phyloP scores from a whole-genome alignment of 768 basidiomycete genomes.

The Trametes elegans region DNA sequence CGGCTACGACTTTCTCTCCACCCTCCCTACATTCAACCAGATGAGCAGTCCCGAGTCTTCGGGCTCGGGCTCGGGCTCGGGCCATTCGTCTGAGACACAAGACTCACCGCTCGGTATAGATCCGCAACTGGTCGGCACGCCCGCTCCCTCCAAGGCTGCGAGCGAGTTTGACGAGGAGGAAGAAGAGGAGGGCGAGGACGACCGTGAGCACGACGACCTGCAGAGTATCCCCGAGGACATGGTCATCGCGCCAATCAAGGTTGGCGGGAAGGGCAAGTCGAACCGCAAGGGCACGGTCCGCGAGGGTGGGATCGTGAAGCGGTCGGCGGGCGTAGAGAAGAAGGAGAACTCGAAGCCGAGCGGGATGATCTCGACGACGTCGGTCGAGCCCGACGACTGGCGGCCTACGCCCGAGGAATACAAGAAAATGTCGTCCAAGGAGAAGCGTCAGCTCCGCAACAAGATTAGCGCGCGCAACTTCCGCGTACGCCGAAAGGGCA shows the following conservation, averaged over 20 bases:
- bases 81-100: slow-evolving; percentile 14
- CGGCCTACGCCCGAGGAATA: slow-evolving; percentile 90
- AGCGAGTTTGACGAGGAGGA: slow-evolving; percentile 44
- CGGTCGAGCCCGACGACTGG: slow-evolving; percentile 68
- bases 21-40: slow-evolving; percentile 22
- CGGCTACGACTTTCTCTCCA: slow-evolving; percentile 42
- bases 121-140: slow-evolving; percentile 73
- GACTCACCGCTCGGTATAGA: slow-evolving; percentile 52
- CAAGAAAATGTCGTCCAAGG: slow-evolving; percentile 91
- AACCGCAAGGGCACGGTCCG: slow-evolving; percentile 60
- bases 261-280: slow-evolving; percentile 41
- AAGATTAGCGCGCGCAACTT: slow-evolving; percentile 97
- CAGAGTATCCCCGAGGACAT: slow-evolving; percentile 33
- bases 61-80: slow-evolving; percentile 21
- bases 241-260: slow-evolving; percentile 53
- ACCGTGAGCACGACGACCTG: slow-evolving; percentile 33
- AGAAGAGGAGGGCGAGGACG: slow-evolving; percentile 30
- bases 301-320: slow-evolving; percentile 73
- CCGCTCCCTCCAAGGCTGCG: slow-evolving; percentile 43
- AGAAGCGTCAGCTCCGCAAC: slow-evolving; percentile 94
- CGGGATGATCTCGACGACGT: slow-evolving; percentile 24
- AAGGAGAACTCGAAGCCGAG: slow-evolving; percentile 34
- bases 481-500: slow-evolving; percentile 90
- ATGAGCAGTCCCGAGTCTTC: slow-evolving; percentile 30
- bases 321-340: slow-evolving; percentile 37